These are phyloP conservation scores for Trichocladium uniseriatum DNA, from an alignment of 495 filamentous ascomycete species.

Conservation along the genomic window DNA sequence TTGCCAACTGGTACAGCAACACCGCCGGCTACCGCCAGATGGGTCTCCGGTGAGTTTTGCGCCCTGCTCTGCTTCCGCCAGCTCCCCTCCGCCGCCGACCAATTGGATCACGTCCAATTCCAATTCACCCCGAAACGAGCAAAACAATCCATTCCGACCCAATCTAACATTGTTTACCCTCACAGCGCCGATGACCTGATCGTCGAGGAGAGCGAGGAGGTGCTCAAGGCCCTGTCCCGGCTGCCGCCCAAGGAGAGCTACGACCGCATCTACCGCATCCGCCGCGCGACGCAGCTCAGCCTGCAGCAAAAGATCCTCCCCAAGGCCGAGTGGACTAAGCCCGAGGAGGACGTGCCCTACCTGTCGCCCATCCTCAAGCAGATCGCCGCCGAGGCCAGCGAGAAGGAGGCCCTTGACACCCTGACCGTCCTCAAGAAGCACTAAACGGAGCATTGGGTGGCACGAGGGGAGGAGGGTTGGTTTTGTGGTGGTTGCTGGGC, in stretches of 20 bases:
- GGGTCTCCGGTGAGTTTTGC: slow-evolving; percentile 65
- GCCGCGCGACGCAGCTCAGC: slow-evolving; percentile 83
- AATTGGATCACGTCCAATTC: no score
- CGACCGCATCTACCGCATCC: slow-evolving; percentile 93
- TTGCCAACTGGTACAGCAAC: slow-evolving; percentile 76
- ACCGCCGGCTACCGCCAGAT: slow-evolving; percentile 87
- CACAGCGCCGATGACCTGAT: slow-evolving; percentile 85
- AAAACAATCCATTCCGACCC: not conserved
- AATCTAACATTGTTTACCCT: slow-evolving; percentile 7
- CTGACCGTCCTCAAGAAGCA: slow-evolving; percentile 55
- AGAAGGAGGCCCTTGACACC: slow-evolving; percentile 74
- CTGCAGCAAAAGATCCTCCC: slow-evolving; percentile 70
- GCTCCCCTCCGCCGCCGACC: not conserved
- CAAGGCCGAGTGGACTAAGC: slow-evolving; percentile 63
- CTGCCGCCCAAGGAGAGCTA: slow-evolving; percentile 83
- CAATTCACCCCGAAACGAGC: no score
- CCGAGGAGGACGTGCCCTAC: slow-evolving; percentile 32
- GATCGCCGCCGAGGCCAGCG: slow-evolving; percentile 61
- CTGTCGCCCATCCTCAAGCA: slow-evolving; percentile 24
- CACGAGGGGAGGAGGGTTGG: not conserved
- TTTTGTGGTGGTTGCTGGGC: not conserved
- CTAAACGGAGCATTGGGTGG: slow-evolving; percentile 16
- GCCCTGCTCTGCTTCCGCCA: not conserved
- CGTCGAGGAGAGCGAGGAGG: slow-evolving; percentile 75
- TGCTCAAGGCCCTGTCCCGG: slow-evolving; percentile 81